Percentiles rank a stretch among this genome's conserved stretches.
Conservation (phyloP, 2,329 filamentous ascomycete genomes). For the Neodidymelliopsis sp. region DNA sequence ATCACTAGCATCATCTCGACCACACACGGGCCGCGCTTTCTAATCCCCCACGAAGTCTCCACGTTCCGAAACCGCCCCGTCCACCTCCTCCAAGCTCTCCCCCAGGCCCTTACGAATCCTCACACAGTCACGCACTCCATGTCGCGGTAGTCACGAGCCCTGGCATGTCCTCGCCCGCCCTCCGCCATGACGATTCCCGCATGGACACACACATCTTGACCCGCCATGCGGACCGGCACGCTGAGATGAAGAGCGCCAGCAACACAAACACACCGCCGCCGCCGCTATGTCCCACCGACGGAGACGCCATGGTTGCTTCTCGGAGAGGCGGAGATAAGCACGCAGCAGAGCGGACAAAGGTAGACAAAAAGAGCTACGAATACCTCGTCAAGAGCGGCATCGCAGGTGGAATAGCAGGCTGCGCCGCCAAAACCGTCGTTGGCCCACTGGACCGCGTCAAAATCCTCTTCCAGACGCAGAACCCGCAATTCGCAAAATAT, state of each 20-base stretch:
- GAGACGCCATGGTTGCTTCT: constrained; percentile 59
- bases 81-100: not conserved
- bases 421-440: constrained; percentile 92
- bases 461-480: constrained; percentile 96
- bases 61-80: constrained; percentile 5
- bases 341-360: constrained; percentile 25
- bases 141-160: constrained; percentile 30
- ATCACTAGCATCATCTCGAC: constrained; percentile 16
- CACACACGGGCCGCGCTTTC: constrained; percentile 22
- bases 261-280: constrained; percentile 29
- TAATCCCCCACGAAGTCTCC: constrained; percentile 17
- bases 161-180: constrained; percentile 50
- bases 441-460: constrained; percentile 97
- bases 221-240: constrained; percentile 27
- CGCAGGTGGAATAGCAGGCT: constrained; percentile 89
- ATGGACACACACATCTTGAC: constrained; percentile 44
- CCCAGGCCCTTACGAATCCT: not conserved
- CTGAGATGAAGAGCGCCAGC: constrained; percentile 29
- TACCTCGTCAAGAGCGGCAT: constrained; percentile 85
- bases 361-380: constrained; percentile 77
- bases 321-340: constrained; percentile 8
- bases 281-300: constrained; percentile 60
- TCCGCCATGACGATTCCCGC: constrained; percentile 49
- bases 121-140: constrained; percentile 19
- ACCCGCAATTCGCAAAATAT: constrained; percentile 93